Base-by-base conservation (phyloP, 2,329 filamentous ascomycete genomes). In the Lecanicillium sp. region DNA sequence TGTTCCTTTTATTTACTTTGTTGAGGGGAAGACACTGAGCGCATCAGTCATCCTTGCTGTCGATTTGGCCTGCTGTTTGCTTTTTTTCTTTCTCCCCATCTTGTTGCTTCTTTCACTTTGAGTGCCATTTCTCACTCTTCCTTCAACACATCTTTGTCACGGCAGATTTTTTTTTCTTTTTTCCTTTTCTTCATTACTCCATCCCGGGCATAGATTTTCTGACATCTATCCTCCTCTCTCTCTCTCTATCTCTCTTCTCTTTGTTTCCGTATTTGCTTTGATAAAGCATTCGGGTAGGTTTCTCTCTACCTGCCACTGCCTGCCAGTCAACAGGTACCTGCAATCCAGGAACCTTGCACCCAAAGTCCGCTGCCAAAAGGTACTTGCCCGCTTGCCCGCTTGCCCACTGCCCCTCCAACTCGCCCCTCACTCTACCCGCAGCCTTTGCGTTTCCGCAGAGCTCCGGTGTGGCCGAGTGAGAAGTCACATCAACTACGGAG, bases 51-150 rank as follows among this genome's bases (percentile, higher is more conserved):
- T 37, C 36, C n/a, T 38, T 24, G 15, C 7, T 9, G 9, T 24
- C 4, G 23, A n/a, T 15, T 9, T 20, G 29, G 29, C 29, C 29
- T 27, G 23, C n/a, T 27, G 27, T 26, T 17, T 27, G 1, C 19
- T n/a, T 19, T 40, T 21, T n/a, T 29, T 20, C 39, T 24, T 30
- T 30, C 33, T 37, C 44, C 44, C n/a, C n/a, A n/a, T n/a, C n/a
- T n/a, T n/a, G n/a, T n/a, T n/a, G n/a, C n/a, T n/a, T n/a, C n/a
- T n/a, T n/a, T n/a, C n/a, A n/a, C n/a, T n/a, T n/a, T n/a, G n/a
- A n/a, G n/a, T n/a, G n/a, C n/a, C n/a, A n/a, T n/a, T n/a, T 15
- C 21, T 27, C 23, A 23, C 17, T 20, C n/a, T 2, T 15, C 5
- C 23, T 19, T 42, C 24, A 36, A 27, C 42, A 10, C 27, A 23